These are phyloP conservation scores for Termitomyces sp. DNA, from an alignment of 1,284 basidiomycete species.

Conservation along the genomic window DNA sequence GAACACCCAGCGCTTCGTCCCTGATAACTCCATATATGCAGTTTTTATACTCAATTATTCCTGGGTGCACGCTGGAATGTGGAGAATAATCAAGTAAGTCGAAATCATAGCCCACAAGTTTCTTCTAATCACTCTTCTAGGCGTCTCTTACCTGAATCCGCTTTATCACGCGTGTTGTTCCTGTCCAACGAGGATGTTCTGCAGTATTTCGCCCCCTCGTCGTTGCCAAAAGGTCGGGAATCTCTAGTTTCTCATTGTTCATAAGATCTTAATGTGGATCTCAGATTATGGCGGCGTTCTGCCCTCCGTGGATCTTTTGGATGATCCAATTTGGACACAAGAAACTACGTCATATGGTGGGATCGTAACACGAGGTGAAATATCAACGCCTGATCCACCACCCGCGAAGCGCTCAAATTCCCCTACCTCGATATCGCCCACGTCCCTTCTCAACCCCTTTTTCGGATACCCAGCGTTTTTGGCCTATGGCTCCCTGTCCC, in stretches of 20 bases:
- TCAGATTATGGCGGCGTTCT: constrained; percentile 61
- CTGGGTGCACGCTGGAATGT: constrained; percentile 77
- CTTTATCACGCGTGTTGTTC: constrained; percentile 72
- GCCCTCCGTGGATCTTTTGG: constrained; percentile 40
- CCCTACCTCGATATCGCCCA: constrained; percentile 39
- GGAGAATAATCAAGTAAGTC: constrained; percentile 64
- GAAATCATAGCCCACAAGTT: neutral
- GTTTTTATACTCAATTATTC: constrained; percentile 80
- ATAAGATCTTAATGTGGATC: constrained; percentile 9
- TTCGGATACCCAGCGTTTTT: constrained; percentile 71
- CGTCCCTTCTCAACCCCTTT: constrained; percentile 69
- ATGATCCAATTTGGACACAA: constrained; percentile 40
- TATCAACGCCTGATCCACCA: constrained; percentile 14
- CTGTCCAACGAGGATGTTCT: constrained; percentile 55
- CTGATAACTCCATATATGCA: constrained; percentile 19
- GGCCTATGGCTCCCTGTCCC: constrained; percentile 33
- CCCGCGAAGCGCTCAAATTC: constrained; percentile 18
- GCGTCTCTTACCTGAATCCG: constrained; percentile 64
- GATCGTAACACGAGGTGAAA: constrained; percentile 12
- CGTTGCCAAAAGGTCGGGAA: constrained; percentile 53
- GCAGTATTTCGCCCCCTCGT: constrained; percentile 49
- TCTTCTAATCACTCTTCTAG: constrained; percentile 31
- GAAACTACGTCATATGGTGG: constrained; percentile 17
- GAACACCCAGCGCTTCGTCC: neutral
- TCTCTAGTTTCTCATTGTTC: neutral